Base-by-base conservation (phyloP, 2,329 filamentous ascomycete species). In the Trichophyton schoenleinii region DNA sequence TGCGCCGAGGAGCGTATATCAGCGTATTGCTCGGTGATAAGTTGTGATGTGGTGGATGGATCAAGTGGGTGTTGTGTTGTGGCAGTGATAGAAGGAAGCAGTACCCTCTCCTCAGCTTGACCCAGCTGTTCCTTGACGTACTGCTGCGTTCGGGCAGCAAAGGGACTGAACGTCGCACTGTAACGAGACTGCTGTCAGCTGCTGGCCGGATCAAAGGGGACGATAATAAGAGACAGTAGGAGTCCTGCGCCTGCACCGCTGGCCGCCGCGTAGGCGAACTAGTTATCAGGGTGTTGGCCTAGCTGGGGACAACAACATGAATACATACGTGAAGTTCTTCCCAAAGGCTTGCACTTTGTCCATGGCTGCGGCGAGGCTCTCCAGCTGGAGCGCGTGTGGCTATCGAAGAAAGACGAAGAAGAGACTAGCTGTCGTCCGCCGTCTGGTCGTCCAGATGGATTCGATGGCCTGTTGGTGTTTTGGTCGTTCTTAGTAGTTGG, bases 111-210 rank as follows among this genome's bases (percentile, higher is more conserved):
- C 67, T 96, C 91, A 64, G 85, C 89, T 77, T 95, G 89, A 59
- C 94, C 94, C 64, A 97, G 84, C 79, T 96, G 91, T 78, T 99
- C 94, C 81, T 95, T 96, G 74, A 96, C 89, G 80, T 92, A 95
- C 80, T 99, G 94, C 76, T 95, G 90, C 62, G 91, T 96, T 72
- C 92, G 88, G 71, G 90, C 88, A 66, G 91, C 91, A 74, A 95
- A 96, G 41, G 94, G 94, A 67, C 89, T 91, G 77, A 97, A 89
- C 68, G 87, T 86, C 66, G 88, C 87, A 72, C 91, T 91, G 71
- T 71, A 84, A 73, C 9, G 5, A 13, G n/a, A 11, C 28, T 52
- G 15, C 15, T 18, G 34, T 55, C 34, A 55, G 52, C 52, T 36
- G n/a, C 18, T 36, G 13, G 20, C 8, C n/a, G n/a, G 15, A 20